Base-by-base conservation (phyloP, 495 filamentous ascomycete genomes). In the Talaromyces proteolyticus region DNA sequence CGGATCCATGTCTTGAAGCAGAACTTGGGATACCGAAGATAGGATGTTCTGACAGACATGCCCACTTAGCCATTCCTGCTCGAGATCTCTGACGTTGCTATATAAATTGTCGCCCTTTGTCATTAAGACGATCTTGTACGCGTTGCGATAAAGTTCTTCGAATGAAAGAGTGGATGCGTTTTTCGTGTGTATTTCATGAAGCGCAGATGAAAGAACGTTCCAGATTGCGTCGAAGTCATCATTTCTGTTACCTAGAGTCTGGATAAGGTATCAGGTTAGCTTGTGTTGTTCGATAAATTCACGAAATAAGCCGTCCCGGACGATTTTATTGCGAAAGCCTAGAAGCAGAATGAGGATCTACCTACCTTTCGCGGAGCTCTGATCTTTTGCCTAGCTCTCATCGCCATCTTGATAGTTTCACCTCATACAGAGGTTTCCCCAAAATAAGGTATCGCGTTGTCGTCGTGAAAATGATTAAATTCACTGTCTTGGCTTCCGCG, bases 51-150 rank as follows among this genome's bases (percentile, higher is more conserved):
- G 76, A 56, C 84, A 82, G 29, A 94, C 84, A 29, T 84, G 69
- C 2, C 75, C 67, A 12, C 73, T 76, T 38, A 96, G 81, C 89
- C 90, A 95, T 53, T 81, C 62, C 53, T 85, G 75, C 64, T 95
- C 91, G 36, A 95, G 87, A 14, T 79, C 58, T 53, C 83, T 88
- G 41, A 96, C 91, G 2, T 76, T 68, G 1, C 84, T 74, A 64
- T 96, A 96, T 0, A 99, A 79, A n/a, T 78, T 70, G 6, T 86
- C 77, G n/a, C 91, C 92, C 53, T 88, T 81, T 68, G 87, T 90
- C 64, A 85, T 86, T 44, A 96, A 67, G 0, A 96, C 91, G n/a
- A 97, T 86, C 65, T 88, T 88, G 66, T 99, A 99, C n/a, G 88
- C 88, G 43, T 87, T 88, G 34, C 94, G 88, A 68, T 99, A 99